Evolutionary conservation across 2,329 filamentous ascomycete species (phyloP), one percentile per base, ranked within the genome.

Genomic region (Elsinoe fawcettii): DNA sequence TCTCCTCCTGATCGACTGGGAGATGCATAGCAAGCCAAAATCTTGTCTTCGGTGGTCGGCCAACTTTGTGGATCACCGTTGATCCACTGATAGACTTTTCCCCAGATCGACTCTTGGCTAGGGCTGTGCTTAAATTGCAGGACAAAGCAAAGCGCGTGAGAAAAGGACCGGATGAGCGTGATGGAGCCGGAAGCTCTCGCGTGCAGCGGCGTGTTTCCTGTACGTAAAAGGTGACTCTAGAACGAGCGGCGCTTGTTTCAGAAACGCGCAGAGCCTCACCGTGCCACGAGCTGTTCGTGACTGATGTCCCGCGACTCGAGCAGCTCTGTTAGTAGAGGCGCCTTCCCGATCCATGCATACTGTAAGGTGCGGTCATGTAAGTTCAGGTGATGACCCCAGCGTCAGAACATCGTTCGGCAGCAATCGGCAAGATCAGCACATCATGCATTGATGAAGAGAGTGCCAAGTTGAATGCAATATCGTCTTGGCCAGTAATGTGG

Each of bases 381-480:
- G n/a, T n/a, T 8, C 43, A 18, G 23, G 43, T 6, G 43, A 47
- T 47, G 43, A 18, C 43, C 7, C 9, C 43, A 22, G 8, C 44
- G 20, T 3, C 7, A 8, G 5, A 5, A 44, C 12, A 20, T 49
- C 44, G 2, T 23, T 6, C 7, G 22, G 39, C 16, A 3, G 18
- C n/a, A 16, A 44, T 44, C 20, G 39, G 39, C 22, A 44, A 5
- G 14, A 20, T 44, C n/a, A 22, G 39, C 39, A 44, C n/a, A n/a
- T n/a, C n/a, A n/a, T n/a, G n/a, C n/a, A n/a, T n/a, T n/a, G 16
- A 7, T 16, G 16, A 20, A n/a, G 3, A 20, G 20, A 44, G 39
- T 20, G 44, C 44, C 44, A 55, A 73, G 71, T 58, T 73, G 71
- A 68, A 74, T 70, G 23, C 71, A 72, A 36, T 69, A 65, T 55